Base-by-base conservation (phyloP, 768 basidiomycete genomes). In the Hypsizygus marmoreus region DNA sequence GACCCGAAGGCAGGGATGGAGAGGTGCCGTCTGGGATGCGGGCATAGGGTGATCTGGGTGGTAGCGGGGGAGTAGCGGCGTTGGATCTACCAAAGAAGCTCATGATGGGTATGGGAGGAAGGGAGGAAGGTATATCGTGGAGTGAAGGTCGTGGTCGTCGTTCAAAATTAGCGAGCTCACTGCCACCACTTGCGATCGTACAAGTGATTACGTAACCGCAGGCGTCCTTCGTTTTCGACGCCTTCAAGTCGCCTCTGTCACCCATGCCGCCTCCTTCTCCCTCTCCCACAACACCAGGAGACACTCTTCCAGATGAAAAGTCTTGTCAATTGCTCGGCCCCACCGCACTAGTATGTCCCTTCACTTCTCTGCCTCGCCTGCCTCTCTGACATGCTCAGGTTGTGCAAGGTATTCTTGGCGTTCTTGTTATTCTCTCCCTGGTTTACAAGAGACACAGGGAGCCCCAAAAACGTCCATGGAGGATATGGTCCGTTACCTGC, bases 371-470 rank as follows among this genome's bases (percentile, higher is more conserved):
- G 62, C 65, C 51, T 80, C 74, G 61, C 60, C 62, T 46, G 69
- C 77, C 6, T 61, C 79, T 74, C 76, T 79, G 10, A 74, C 73
- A 0, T 76, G 76, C 67, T 68, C 32, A 91, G 89, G 69, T 86
- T 43, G 87, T 93, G 14, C 91, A 97, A 69, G 88, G 63, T 3
- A 74, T 91, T 16, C 86, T 98, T 86, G 95, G 93, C n/a, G 65
- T 93, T 13, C 68, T 97, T 23, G 94, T 95, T n/a, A 76, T 97
- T 24, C 73, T 84, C 13, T 92, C 91, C 2, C 73, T 97, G 36
- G 78, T 97, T 4, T 84, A 84, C 60, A 98, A 98, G 63, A 76
- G 95, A 45, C 88, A 95, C 45, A 73, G 89, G 54, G 95, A 98
- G 69, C 73, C 76, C 20, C 84, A 84, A 12, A 91, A 84, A 62